These are phyloP conservation scores for Casuarina glauca DNA, from an alignment of 306 rosid species.

Conservation along the genomic window DNA sequence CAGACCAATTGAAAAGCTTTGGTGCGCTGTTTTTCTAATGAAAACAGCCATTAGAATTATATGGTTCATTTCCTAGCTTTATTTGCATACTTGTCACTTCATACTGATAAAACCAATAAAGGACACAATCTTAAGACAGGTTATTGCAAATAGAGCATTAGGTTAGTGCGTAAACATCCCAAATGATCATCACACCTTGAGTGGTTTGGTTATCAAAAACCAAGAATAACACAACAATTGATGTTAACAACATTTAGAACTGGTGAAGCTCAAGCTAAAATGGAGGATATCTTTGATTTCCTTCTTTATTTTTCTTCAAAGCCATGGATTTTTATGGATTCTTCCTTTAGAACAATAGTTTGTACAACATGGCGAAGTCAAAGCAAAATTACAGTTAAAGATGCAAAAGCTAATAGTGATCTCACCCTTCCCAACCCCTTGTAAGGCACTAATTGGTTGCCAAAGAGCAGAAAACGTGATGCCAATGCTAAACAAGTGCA, in stretches of 20 bases:
- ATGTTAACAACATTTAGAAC: background rate
- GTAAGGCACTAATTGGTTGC: conserved; percentile 95
- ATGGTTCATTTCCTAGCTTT: background rate
- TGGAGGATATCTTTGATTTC: background rate
- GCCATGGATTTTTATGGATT: background rate
- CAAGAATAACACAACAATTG: background rate
- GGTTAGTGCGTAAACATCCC: background rate
- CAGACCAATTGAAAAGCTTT: background rate
- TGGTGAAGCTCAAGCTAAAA: background rate
- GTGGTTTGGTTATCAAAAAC: background rate
- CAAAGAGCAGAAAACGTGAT: conserved; percentile 98
- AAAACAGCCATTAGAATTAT: background rate
- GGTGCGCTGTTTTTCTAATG: background rate
- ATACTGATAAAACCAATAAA: background rate
- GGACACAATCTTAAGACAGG: background rate
- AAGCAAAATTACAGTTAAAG: background rate
- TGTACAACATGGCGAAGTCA: background rate
- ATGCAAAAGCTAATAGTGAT: conserved; percentile 2
- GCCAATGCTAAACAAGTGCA: conserved; percentile 95
- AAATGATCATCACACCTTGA: background rate
- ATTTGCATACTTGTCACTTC: background rate
- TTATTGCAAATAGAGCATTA: background rate
- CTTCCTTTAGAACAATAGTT: background rate
- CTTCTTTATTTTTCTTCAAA: background rate
- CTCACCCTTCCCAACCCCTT: conserved; percentile 87